These are phyloP conservation scores for Candida pseudoviswanathii DNA, from an alignment of 1,139 yeast species.

Conservation along the genomic window DNA sequence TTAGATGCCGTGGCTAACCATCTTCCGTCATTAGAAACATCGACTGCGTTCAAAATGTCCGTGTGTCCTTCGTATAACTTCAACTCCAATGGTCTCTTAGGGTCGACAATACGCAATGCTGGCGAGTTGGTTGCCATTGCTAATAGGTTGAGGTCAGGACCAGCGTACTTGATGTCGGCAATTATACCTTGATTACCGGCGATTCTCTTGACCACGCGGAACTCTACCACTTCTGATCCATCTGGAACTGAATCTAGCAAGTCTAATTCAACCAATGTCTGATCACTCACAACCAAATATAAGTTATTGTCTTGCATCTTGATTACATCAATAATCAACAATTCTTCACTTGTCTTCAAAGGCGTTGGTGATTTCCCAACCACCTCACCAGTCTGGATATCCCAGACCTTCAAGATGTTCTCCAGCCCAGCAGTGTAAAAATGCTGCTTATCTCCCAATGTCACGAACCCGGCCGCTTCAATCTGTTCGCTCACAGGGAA, in stretches of 20 bases:
- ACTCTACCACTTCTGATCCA: conserved; percentile 20
- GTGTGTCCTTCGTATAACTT: conserved; percentile 75
- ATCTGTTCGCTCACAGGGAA: conserved; percentile 75
- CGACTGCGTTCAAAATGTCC: conserved; percentile 82
- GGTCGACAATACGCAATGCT: conserved; percentile 72
- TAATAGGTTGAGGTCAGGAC: conserved; percentile 55
- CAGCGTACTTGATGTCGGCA: conserved; percentile 82
- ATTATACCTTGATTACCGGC: conserved; percentile 97
- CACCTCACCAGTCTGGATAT: conserved; percentile 37
- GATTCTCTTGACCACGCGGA: conserved; percentile 54
- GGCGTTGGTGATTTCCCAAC: conserved; percentile 53
- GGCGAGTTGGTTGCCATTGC: conserved; percentile 96
- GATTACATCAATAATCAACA: conserved; percentile 63
- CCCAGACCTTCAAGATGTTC: conserved; percentile 67
- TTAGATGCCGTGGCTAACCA: conserved; percentile 96
- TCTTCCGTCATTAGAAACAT: conserved; percentile 72
- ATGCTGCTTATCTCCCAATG: conserved; percentile 26
- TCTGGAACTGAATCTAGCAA: conserved; percentile 20
- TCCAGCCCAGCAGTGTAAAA: conserved; percentile 84
- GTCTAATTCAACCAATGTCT: conserved; percentile 66
- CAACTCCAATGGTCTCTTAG: conserved; percentile 60
- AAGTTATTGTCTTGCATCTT: conserved; percentile 26
- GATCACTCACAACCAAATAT: conserved; percentile 72
- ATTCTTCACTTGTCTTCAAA: conserved; percentile 63
- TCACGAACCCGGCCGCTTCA: conserved; percentile 76